Evolutionary conservation across 2,329 filamentous ascomycete genomes (phyloP), one percentile per base, ranked within the genome.

Genomic region (Coniella vitis): DNA sequence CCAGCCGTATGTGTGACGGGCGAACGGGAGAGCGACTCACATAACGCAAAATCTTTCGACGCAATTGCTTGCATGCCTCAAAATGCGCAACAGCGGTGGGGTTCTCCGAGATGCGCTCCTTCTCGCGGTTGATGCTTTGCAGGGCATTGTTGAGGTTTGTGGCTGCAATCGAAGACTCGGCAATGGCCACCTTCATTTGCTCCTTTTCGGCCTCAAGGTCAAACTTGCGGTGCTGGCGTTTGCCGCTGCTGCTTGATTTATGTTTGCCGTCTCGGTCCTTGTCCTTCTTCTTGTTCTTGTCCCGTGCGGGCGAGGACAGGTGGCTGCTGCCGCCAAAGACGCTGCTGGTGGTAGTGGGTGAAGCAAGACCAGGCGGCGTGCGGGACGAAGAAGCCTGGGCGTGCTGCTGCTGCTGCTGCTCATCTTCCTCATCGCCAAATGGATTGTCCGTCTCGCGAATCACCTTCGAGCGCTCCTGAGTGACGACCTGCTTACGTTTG

Each of bases 61-160:
- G 80, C 12, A 97, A 78, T 41, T 81, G 75, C 65, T 96, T 97
- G 74, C 91, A 97, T 2, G 71, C 76, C 58, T 96, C 89, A 56
- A 97, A 96, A 3, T 84, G 79, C 56, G 83, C 74, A 51, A 88
- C 76, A 1, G 89, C 87, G 51, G 81, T 75, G 7, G 76, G 65
- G 56, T 97, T 94, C 34, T 95, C 86, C 5, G 90, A 95, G 29
- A 97, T 90, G 3, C 87, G 84, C 65, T 95, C 84, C 42, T 73
- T 78, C 64, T 97, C 93, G 52, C 93, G 83, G 63, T 97, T 96
- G 68, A 96, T 90, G 47, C 86, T 82, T 64, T 93, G 90, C 34
- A 98, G 73, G 1, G 84, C 81, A 61, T 98, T 97, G 61, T 84
- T 76, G 35, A 98, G 74, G 62, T 95, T 95, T 0, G 87, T 96